A percentile compares a stretch with the other conserved stretches of the same genome.
Evolutionary conservation across 257 asterid species (phyloP).

Genomic region (Solanum lycopersicoides): DNA sequence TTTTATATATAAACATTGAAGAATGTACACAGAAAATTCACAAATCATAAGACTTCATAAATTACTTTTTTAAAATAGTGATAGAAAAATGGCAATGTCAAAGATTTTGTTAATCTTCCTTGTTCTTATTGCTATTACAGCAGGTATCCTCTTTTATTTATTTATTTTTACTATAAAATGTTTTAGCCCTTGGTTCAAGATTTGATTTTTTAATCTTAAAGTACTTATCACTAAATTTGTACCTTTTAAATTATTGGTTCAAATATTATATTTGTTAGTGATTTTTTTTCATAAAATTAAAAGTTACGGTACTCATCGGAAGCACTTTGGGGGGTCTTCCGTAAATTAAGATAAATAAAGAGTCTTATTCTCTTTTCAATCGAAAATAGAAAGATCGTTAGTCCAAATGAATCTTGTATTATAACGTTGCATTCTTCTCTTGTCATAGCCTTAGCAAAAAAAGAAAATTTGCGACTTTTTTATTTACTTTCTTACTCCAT

Average conservation of each 20-base stretch:
- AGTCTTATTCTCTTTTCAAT: too few species aligned
- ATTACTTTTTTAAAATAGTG: neutral
- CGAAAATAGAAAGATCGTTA: neutral
- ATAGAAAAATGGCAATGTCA: neutral
- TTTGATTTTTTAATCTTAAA: neutral
- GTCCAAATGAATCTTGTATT: neutral
- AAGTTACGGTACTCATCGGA: neutral
- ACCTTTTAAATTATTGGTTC: neutral
- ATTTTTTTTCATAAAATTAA: neutral
- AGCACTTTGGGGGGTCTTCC: neutral
- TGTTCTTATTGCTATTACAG: neutral
- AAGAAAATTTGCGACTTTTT: too few species aligned
- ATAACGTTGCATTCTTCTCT: neutral
- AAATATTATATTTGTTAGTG: neutral
- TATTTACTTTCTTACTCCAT: too few species aligned
- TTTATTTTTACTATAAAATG: too few species aligned
- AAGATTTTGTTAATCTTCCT: neutral
- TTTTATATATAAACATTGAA: neutral
- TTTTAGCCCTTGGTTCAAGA: neutral
- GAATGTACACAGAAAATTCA: neutral
- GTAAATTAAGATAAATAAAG: too few species aligned
- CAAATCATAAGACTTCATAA: neutral
- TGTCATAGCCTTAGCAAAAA: neutral
- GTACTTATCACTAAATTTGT: neutral
- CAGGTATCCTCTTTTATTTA: neutral